Conservation (phyloP, 495 filamentous ascomycete species). For the Tirmania nivea region DNA sequence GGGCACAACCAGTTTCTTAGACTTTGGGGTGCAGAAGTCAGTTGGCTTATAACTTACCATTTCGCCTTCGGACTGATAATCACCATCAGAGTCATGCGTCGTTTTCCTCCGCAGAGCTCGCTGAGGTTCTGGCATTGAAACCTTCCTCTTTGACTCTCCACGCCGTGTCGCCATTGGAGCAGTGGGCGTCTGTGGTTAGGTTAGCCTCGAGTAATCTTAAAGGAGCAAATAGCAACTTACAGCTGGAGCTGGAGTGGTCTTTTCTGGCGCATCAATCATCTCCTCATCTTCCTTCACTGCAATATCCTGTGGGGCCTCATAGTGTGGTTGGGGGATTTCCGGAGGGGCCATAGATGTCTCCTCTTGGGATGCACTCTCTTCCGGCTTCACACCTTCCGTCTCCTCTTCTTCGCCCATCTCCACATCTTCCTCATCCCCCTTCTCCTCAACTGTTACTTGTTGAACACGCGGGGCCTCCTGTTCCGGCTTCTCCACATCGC, state of each 20-base stretch:
- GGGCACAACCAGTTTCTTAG: no score
- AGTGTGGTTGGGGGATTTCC: neutral
- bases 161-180: conserved; percentile 1
- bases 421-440: neutral
- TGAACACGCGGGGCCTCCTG: neutral
- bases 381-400: neutral
- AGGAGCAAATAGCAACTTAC: no score
- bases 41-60: conserved; percentile 2
- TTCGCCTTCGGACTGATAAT: conserved; percentile 13
- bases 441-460: neutral
- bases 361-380: neutral
- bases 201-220: no score
- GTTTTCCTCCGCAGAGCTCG: conserved; percentile 12
- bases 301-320: neutral
- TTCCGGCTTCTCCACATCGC: neutral
- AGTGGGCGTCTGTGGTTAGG: conserved; percentile 4
- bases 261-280: neutral
- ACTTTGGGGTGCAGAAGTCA: no score
- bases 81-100: conserved; percentile 14
- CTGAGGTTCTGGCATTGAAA: conserved; percentile 7
- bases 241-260: neutral
- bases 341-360: neutral
- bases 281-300: neutral
- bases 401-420: neutral
- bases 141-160: conserved; percentile 4